These are phyloP conservation scores for Syzygium jambos DNA, from an alignment of 345 rosid species.

Conservation along the genomic window DNA sequence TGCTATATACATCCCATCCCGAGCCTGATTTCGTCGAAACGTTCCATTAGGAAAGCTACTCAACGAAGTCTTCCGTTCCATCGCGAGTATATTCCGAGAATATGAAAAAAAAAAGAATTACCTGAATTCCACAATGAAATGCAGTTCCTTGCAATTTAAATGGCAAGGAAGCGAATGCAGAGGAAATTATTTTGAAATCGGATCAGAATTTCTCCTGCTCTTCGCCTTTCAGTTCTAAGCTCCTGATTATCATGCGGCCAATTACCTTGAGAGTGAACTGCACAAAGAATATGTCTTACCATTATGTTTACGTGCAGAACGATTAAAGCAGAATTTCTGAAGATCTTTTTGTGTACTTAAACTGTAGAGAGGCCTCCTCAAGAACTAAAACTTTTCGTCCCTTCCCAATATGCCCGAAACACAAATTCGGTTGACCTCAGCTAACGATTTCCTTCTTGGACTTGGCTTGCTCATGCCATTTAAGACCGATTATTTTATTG, in stretches of 20 bases:
- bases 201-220: constrained; percentile 53
- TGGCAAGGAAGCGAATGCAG: constrained; percentile 56
- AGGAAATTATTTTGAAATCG: constrained; percentile 55
- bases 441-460: too few species aligned
- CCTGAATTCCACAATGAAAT: constrained; percentile 47
- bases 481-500: too few species aligned
- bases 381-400: constrained; percentile 33
- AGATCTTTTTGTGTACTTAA: constrained; percentile 7
- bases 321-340: background rate
- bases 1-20: constrained; percentile 41
- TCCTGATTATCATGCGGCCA: constrained; percentile 71
- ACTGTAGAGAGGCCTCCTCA: constrained; percentile 68
- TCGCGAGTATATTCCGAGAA: background rate
- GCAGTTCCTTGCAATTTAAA: constrained; percentile 58
- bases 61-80: background rate
- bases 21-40: constrained; percentile 26
- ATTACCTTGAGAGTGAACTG: constrained; percentile 65
- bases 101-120: background rate
- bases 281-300: background rate
- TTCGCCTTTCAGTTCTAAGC: constrained; percentile 49
- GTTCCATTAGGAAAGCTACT: too few species aligned
- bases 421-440: too few species aligned
- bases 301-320: background rate
- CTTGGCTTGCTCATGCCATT: too few species aligned
- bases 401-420: background rate